A percentile compares a stretch with the other conserved stretches of the same genome.
phyloP scores from a whole-genome alignment of 78 protist genomes.

The Pigoraptor vietnamica region DNA sequence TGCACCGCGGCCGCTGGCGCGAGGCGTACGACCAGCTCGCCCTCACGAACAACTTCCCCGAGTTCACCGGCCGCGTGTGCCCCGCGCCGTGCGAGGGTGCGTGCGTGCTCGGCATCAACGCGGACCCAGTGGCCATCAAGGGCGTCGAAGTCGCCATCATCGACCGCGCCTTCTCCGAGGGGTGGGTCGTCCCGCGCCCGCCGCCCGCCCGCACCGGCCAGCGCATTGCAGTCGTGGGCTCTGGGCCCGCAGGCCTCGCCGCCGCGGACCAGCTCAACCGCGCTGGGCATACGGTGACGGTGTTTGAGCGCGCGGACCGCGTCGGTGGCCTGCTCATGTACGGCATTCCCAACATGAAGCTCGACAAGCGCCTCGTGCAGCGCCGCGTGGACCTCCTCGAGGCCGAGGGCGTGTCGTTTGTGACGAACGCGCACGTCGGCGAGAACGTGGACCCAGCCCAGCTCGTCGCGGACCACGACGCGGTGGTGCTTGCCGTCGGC shows the following conservation, averaged over 20 bases:
- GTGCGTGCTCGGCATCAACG: conserved; percentile 76
- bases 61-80: conserved; percentile 89
- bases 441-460: not conserved
- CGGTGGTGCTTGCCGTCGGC: conserved; percentile 61
- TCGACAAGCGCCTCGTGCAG: conserved; percentile 59
- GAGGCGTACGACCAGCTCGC: conserved; percentile 60
- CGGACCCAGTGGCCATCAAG: conserved; percentile 74
- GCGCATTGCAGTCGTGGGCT: conserved; percentile 71
- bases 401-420: conserved; percentile 54
- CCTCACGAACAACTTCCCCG: conserved; percentile 82
- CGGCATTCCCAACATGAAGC: conserved; percentile 84
- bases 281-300: conserved; percentile 75
- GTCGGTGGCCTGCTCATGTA: conserved; percentile 78
- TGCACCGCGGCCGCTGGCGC: conserved; percentile 52
- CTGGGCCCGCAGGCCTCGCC: conserved; percentile 84
- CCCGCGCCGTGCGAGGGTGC: conserved; percentile 93
- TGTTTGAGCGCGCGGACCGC: conserved; percentile 66
- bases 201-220: conserved; percentile 64
- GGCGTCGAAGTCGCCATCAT: conserved; percentile 73
- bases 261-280: conserved; percentile 64
- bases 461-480: conserved; percentile 22
- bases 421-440: conserved; percentile 49
- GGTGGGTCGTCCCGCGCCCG: conserved; percentile 64
- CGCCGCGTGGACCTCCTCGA: conserved; percentile 66
- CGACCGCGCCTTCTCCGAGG: conserved; percentile 69